Evolutionary conservation across 2,329 filamentous ascomycete genomes (phyloP).

Genomic region (Chalaropsis thielavioides): DNA sequence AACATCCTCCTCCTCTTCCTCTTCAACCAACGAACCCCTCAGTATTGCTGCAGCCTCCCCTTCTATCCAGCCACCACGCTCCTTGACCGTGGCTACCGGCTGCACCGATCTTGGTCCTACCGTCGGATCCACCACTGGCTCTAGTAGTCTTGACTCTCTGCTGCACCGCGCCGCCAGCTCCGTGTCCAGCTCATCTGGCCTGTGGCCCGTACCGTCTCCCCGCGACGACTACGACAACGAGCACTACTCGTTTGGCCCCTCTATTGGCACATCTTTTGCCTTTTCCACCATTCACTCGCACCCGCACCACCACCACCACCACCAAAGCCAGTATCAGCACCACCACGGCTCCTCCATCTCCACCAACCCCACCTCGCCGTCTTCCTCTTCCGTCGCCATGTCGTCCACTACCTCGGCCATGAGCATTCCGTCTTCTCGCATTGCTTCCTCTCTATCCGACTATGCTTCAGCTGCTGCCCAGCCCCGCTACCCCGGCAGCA

Average conservation of each 20-base stretch:
- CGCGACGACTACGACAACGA: slow-evolving; percentile 28
- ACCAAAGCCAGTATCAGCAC: not conserved
- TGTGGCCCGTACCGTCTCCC: slow-evolving; percentile 27
- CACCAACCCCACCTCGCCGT: not conserved
- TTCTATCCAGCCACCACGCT: not conserved
- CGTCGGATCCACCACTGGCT: slow-evolving; percentile 5
- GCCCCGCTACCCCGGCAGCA: slow-evolving; percentile 9
- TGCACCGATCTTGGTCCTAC: slow-evolving; percentile 2
- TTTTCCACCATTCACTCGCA: not conserved
- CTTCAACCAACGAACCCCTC: not conserved
- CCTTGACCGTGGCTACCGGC: not conserved
- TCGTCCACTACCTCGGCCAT: not conserved
- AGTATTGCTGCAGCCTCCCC: not conserved
- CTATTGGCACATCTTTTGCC: not conserved
- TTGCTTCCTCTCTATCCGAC: slow-evolving; percentile 1
- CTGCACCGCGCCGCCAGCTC: slow-evolving; percentile 20
- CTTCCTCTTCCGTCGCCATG: not conserved
- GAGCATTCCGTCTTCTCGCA: not conserved
- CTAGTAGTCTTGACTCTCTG: slow-evolving; percentile 4
- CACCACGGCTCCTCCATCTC: not conserved
- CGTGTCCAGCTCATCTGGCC: slow-evolving; percentile 20
- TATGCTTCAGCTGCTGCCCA: slow-evolving; percentile 3
- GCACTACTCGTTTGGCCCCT: slow-evolving; percentile 21
- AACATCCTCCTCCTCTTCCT: not conserved
- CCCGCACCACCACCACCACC: not conserved